Evolutionary conservation across 495 filamentous ascomycete species (phyloP), one percentile per base, ranked within the genome.

Genomic region (Penicillium pulvis): DNA sequence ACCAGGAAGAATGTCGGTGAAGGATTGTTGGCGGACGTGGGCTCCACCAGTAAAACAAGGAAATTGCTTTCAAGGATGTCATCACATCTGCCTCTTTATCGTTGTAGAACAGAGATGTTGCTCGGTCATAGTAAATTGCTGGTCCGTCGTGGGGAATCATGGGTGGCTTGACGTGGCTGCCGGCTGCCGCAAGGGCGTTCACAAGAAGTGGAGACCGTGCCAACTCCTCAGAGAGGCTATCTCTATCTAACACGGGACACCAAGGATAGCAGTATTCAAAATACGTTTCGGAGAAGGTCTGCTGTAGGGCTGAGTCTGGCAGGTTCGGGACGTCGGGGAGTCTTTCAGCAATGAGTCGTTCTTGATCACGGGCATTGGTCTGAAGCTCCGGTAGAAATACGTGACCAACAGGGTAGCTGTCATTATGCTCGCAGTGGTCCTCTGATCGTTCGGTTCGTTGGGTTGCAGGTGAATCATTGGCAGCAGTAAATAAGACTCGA

Each of bases 11-110:
- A 59, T 75, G 66, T 6, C 72, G 72, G 31, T 68, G 68, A 16
- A 71, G 68, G 14, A 63, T 55, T 3, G 72, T 61, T 12, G 64
- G 62, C 2, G 70, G 62, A 1, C 70, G 70, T 14, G 72, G 72
- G 16, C 70, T 71, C 72, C 72, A 75, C 72, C 72, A 75, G 57
- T 75, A 75, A 52, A 71, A 70, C 10, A 75, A 59, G 4, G 70
- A 61, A 14, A 75, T 60, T 10, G 70, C 68, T 54, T 75, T 68
- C 0, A 75, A 41, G 2, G 64, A 65, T 10, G 60, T 60, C 36
- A 71, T 50, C 0, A 70, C 64, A 57, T 67, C 59, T 7, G 72
- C 42, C 35, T 75, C 72, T 41, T 66, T 60, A 41, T 75, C 70
- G 44, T 69, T 58, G 53, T 75, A 75, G 60, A 75, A 71, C 10